Conservation (phyloP, 192 early-diverging fungal genomes). For the Linnemannia elongata region DNA sequence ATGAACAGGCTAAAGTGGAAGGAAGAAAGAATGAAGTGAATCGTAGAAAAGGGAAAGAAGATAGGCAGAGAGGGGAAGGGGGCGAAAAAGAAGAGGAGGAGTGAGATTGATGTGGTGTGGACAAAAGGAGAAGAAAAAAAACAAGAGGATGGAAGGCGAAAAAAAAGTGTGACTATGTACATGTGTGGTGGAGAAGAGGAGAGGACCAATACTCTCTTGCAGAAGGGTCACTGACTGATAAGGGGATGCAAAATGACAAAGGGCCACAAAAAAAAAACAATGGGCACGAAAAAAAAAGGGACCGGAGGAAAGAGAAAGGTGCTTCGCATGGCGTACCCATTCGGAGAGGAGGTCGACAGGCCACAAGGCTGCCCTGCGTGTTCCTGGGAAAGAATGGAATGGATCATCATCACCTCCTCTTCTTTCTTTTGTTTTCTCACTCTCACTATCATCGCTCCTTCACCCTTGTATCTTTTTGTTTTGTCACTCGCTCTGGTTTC, state of each 20-base stretch:
- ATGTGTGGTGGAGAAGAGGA: neutral
- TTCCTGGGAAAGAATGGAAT: constrained; percentile 54
- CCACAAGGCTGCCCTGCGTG: neutral
- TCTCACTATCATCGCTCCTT: too few species aligned
- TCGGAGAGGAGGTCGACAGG: too few species aligned
- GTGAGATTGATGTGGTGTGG: neutral
- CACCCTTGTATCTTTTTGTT: neutral
- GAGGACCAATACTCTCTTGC: neutral
- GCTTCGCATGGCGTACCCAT: neutral
- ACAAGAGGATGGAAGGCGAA: neutral
- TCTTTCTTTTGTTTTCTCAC: neutral
- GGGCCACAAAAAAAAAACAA: neutral
- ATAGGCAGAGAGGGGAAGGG: neutral
- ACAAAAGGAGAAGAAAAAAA: neutral
- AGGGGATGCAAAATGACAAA: neutral
- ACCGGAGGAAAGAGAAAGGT: constrained; percentile 15
- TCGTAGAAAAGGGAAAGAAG: neutral
- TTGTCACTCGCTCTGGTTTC: neutral
- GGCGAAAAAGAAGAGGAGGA: neutral
- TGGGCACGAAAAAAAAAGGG: neutral
- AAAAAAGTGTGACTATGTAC: neutral
- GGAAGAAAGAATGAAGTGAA: neutral
- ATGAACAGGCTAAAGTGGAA: neutral
- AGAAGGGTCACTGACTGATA: neutral
- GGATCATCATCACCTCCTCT: neutral